Conservation (phyloP, 1,284 basidiomycete genomes). For the Ceratobasidium theobromae region DNA sequence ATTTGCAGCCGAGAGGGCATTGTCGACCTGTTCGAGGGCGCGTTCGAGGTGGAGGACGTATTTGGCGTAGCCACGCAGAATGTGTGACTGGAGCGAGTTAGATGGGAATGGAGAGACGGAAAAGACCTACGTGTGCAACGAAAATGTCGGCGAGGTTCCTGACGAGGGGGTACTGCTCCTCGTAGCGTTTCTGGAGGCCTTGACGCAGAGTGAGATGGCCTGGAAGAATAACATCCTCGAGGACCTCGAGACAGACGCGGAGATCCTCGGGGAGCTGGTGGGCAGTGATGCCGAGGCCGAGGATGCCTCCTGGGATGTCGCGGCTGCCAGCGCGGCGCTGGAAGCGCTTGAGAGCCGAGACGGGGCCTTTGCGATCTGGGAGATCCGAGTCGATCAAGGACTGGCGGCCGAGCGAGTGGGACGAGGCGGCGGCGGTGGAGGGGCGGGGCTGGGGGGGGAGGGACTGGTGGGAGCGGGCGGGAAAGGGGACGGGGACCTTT, state of each 20-base stretch:
- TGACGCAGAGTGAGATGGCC: conserved; percentile 84
- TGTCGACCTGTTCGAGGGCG: conserved; percentile 83
- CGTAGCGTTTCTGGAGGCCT: conserved; percentile 81
- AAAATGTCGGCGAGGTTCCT: conserved; percentile 91
- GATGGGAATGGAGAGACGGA: not conserved
- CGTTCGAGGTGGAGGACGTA: conserved; percentile 91
- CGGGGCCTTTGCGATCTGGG: conserved; percentile 55
- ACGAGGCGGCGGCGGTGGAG: conserved; percentile 55
- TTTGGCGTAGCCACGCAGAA: conserved; percentile 86
- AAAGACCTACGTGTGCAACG: conserved; percentile 76
- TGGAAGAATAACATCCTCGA: conserved; percentile 79
- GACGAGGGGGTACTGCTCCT: conserved; percentile 90
- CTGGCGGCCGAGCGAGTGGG: conserved; percentile 67
- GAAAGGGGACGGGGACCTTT: conserved; percentile 60
- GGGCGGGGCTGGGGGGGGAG: conserved; percentile 61
- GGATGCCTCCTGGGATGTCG: conserved; percentile 12
- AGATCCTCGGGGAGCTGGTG: conserved; percentile 83
- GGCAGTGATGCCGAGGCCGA: conserved; percentile 52
- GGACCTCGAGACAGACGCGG: conserved; percentile 78
- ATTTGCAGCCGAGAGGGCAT: conserved; percentile 63
- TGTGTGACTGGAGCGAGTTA: conserved; percentile 66
- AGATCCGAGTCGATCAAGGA: conserved; percentile 53
- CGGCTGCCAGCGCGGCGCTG: conserved; percentile 9
- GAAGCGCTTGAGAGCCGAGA: conserved; percentile 36
- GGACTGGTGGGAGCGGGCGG: conserved; percentile 76